A percentile compares a stretch with the other conserved stretches of the same genome.
These are phyloP conservation scores for Trichosporon ovoides DNA, from an alignment of 1,284 basidiomycete species.

Conservation along the genomic window DNA sequence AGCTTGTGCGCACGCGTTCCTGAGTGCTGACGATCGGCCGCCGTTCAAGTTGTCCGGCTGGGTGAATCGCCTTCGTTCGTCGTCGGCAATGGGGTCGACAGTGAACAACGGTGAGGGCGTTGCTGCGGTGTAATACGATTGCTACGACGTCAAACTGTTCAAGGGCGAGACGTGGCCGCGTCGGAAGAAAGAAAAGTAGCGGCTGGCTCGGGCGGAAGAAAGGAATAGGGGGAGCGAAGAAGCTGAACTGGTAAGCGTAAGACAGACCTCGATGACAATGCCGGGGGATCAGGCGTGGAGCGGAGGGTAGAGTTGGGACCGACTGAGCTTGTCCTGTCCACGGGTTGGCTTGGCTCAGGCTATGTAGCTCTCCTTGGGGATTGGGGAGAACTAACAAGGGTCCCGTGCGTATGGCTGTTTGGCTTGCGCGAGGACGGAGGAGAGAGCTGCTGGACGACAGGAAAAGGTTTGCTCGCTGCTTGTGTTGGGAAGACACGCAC, in stretches of 20 bases:
- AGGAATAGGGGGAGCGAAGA: neutral
- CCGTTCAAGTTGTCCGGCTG: neutral
- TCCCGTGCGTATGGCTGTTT: conserved; percentile 1
- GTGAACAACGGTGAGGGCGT: neutral
- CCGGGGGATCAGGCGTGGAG: neutral
- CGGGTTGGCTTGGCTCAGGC: neutral
- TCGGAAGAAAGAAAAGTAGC: neutral
- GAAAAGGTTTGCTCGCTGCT: too few species aligned
- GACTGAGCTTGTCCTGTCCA: neutral
- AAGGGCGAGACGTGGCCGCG: neutral
- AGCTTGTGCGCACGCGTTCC: conserved; percentile 4
- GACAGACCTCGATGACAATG: neutral
- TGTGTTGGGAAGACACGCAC: too few species aligned
- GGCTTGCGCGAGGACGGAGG: neutral
- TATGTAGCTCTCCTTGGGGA: neutral
- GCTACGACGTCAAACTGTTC: neutral
- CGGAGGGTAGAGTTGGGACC: neutral
- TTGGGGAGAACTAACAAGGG: neutral
- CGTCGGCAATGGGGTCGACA: neutral
- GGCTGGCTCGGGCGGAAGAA: neutral
- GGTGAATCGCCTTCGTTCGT: neutral
- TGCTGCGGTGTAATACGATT: neutral
- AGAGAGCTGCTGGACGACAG: neutral
- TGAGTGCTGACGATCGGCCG: neutral
- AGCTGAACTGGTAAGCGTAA: neutral